phyloP scores from a whole-genome alignment of 176 grass and related monocot genomes.

The Typha latifolia region DNA sequence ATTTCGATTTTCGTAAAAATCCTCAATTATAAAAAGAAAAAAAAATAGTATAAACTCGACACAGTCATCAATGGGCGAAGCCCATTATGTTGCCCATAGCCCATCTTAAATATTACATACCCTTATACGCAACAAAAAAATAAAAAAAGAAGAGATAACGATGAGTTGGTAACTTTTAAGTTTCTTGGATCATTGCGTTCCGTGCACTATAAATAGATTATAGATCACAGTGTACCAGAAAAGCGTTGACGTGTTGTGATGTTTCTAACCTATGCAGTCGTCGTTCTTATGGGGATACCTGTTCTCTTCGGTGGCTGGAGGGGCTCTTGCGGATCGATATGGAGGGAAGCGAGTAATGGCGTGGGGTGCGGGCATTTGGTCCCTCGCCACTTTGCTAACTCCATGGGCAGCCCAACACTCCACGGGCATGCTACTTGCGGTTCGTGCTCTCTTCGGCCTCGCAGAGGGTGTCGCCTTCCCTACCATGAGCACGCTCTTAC shows the following conservation, averaged over 20 bases:
- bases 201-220: too few relatives aligned
- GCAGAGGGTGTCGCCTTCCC: constrained; percentile 96
- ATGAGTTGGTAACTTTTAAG: too few relatives aligned
- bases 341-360: constrained; percentile 92
- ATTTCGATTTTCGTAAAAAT: too few relatives aligned
- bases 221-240: neutral
- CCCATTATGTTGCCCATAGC: too few relatives aligned
- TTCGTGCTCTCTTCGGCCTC: constrained; percentile 68
- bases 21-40: too few relatives aligned
- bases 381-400: constrained; percentile 90
- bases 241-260: constrained; percentile 7
- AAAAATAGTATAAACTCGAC: too few relatives aligned
- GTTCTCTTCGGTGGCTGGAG: constrained; percentile 85
- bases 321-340: constrained; percentile 78
- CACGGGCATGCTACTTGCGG: constrained; percentile 52
- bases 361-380: constrained; percentile 73
- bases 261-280: constrained; percentile 40
- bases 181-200: too few relatives aligned
- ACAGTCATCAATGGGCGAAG: too few relatives aligned
- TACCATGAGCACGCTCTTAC: constrained; percentile 91
- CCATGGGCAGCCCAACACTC: constrained; percentile 75
- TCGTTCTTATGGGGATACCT: constrained; percentile 95
- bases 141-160: too few relatives aligned
- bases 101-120: too few relatives aligned
- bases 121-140: too few relatives aligned